Evolutionary conservation across 2,329 filamentous ascomycete genomes (phyloP).

Genomic region (Paecilomyces dactylethromorphus): DNA sequence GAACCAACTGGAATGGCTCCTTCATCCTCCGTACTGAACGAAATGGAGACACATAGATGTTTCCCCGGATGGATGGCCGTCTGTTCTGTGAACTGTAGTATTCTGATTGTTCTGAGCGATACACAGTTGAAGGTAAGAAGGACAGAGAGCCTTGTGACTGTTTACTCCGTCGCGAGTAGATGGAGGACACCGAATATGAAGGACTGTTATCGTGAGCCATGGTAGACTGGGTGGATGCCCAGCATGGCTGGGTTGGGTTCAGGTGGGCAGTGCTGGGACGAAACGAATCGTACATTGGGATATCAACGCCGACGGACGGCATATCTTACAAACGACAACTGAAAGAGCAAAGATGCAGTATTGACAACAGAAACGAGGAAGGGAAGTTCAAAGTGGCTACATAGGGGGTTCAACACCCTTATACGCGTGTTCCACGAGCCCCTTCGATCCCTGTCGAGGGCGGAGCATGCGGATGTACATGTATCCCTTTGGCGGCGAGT

Average conservation of each 20-base stretch:
- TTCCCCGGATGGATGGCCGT: conserved; percentile 18
- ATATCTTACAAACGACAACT: conserved; percentile 15
- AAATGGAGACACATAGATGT: conserved; percentile 27
- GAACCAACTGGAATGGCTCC: conserved; percentile 30
- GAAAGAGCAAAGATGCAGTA: conserved; percentile 6
- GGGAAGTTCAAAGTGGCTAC: conserved; percentile 1
- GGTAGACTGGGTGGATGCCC: conserved; percentile 5
- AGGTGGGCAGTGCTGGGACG: conserved; percentile 4
- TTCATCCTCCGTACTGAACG: conserved; percentile 35
- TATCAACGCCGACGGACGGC: conserved; percentile 23
- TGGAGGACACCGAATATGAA: conserved; percentile 16
- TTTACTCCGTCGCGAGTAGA: conserved; percentile 21
- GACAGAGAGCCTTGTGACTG: conserved; percentile 27
- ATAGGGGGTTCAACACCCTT: conserved; percentile 22
- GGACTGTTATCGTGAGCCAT: conserved; percentile 6
- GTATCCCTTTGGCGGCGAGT: conserved; percentile 20
- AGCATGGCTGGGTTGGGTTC: conserved; percentile 11
- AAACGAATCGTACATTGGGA: conserved; percentile 13
- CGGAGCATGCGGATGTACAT: conserved; percentile 14
- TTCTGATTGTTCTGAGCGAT: conserved; percentile 22
- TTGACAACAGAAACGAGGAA: conserved; percentile 8
- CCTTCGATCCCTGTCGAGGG: not conserved
- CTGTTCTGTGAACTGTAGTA: conserved; percentile 18
- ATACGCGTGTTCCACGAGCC: conserved; percentile 17
- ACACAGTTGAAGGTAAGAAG: conserved; percentile 24